Evolutionary conservation across 306 rosid genomes (phyloP).

Genomic region (Echinosophora koreensis): DNA sequence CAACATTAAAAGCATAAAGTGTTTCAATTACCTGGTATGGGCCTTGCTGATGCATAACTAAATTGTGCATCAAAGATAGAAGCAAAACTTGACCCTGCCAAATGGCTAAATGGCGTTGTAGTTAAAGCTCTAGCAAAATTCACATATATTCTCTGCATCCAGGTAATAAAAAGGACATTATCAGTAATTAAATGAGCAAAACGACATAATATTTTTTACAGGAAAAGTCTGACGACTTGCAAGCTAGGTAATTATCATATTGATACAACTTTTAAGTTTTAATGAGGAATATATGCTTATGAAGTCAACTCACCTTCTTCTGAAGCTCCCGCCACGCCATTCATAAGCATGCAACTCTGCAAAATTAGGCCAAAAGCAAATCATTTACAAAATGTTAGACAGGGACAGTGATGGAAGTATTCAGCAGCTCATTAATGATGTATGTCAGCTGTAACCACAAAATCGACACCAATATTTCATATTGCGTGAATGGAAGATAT

Average conservation of each 20-base stretch:
- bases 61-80: conserved; percentile 49
- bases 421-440: conserved; percentile 11
- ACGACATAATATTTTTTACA: not conserved
- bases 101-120: conserved; percentile 52
- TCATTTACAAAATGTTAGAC: conserved; percentile 18
- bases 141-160: conserved; percentile 60
- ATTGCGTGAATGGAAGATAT: conserved; percentile 15
- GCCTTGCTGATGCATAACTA: conserved; percentile 55
- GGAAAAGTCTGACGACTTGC: conserved; percentile 15
- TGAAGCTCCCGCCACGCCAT: conserved; percentile 90
- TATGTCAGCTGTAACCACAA: no score
- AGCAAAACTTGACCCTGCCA: conserved; percentile 47
- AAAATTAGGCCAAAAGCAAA: conserved; percentile 33
- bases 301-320: conserved; percentile 58
- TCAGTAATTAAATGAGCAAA: conserved; percentile 20
- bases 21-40: conserved; percentile 54
- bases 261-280: conserved; percentile 1
- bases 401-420: not conserved
- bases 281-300: not conserved
- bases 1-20: conserved; percentile 34
- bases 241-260: conserved; percentile 16
- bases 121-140: conserved; percentile 58
- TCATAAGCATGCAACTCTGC: conserved; percentile 64
- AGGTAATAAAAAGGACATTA: conserved; percentile 14
- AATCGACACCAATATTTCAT: no score